A percentile compares a stretch with the other conserved stretches of the same genome.
phyloP scores from a whole-genome alignment of 2,329 filamentous ascomycete genomes.

The Geosmithia morbida region DNA sequence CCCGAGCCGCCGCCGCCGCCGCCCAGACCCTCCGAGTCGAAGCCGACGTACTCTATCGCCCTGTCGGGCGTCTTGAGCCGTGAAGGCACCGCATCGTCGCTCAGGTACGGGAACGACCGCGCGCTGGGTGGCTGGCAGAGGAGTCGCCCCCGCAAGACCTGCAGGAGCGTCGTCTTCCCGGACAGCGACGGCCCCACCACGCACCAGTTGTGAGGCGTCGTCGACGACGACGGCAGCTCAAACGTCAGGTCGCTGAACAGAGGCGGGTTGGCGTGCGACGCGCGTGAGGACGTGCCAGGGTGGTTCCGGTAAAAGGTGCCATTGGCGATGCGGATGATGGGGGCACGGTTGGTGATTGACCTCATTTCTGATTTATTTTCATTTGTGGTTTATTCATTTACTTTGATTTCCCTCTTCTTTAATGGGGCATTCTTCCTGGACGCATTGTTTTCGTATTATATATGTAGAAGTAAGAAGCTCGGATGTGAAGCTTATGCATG shows the following conservation, averaged over 20 bases:
- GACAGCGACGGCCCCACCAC: conserved; percentile 67
- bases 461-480: too few species aligned
- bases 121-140: conserved; percentile 63
- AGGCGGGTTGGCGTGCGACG: conserved; percentile 46
- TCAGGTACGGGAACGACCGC: conserved; percentile 66
- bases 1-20: conserved; percentile 35
- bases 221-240: conserved; percentile 43
- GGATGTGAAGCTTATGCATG: too few species aligned
- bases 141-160: conserved; percentile 62
- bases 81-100: conserved; percentile 35
- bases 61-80: conserved; percentile 42
- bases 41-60: conserved; percentile 83
- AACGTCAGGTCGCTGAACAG: conserved; percentile 63
- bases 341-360: conserved; percentile 4
- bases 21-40: conserved; percentile 52
- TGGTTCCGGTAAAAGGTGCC: conserved; percentile 74
- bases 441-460: too few species aligned
- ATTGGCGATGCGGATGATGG: conserved; percentile 56
- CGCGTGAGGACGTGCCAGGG: conserved; percentile 29
- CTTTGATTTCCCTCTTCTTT: too few species aligned
- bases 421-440: too few species aligned
- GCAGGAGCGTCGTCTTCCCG: conserved; percentile 70
- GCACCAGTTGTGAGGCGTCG: conserved; percentile 56
- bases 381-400: background rate
- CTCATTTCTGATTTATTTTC: conserved; percentile 1